Evolutionary conservation across 2,329 filamentous ascomycete species (phyloP), one percentile per base, ranked within the genome.

Genomic region (Aspergillus aculeatinus): DNA sequence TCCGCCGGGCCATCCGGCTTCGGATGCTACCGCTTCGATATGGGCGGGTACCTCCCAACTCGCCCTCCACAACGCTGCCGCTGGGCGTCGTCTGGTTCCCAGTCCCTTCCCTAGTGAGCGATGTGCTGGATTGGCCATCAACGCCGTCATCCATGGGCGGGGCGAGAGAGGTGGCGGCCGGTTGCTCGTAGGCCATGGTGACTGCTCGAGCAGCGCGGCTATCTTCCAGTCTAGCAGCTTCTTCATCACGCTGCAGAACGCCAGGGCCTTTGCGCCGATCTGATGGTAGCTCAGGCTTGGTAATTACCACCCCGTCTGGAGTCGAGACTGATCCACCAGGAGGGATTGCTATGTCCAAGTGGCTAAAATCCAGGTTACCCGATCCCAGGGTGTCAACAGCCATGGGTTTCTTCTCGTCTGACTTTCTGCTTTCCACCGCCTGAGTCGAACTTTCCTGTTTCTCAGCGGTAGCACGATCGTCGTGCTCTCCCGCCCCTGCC

Each of bases 381-480:
- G 87, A 87, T 12, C 95, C 95, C 53, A 99, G 82, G 0, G 95
- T 98, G 70, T 94, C 92, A 2, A 97, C 85, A 1, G 95, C 92
- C 12, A 88, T 86, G 66, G 92, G 88, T 68, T 87, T 90, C 62
- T 83, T 83, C 54, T 77, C 72, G 25, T 77, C 75, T n/a, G 71
- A 58, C 11, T 78, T 76, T 11, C 61, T 70, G 23, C 50, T 47
- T 4, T 59, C 63, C 1, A 54, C 47, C 7, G 57, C 59, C 35
- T 70, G 67, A 27, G 68, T 72, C 1, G 60, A 57, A 57, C 74
- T 69, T 35, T 73, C 68, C 10, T 72, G 67, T 14, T 49, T 59
- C 16, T 67, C 64, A 11, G 74, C 74, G 10, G 60, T 25, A 4
- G 55, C 50, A 54, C 69, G 59, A 60, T 68, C 58, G 44, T 76